These are phyloP conservation scores for Aspergillus sp. DNA, from an alignment of 2,329 filamentous ascomycete genomes.

Conservation along the genomic window DNA sequence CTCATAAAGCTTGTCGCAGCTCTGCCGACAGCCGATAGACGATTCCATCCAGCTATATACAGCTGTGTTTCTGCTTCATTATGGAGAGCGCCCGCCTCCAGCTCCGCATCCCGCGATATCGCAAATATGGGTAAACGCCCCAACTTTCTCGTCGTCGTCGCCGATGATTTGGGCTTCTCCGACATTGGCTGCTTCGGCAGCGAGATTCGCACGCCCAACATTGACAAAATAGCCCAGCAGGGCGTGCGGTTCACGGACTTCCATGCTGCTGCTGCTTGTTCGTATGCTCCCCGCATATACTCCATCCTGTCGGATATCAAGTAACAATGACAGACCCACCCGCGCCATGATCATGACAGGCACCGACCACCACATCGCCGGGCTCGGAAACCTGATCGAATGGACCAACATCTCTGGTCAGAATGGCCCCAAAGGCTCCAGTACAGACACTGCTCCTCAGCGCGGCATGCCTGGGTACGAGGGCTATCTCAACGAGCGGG, in stretches of 20 bases:
- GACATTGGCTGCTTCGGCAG: constrained; percentile 60
- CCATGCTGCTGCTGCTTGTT: constrained; percentile 65
- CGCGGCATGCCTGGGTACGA: constrained; percentile 62
- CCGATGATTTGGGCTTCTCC: constrained; percentile 61
- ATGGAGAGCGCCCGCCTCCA: neutral
- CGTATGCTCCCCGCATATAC: constrained; percentile 28
- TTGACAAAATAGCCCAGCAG: constrained; percentile 54
- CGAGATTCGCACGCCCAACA: constrained; percentile 61
- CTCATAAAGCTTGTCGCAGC: neutral
- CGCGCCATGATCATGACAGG: constrained; percentile 67
- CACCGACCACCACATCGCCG: constrained; percentile 57
- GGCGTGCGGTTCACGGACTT: constrained; percentile 64
- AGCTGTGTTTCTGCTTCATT: neutral
- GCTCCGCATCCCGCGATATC: neutral
- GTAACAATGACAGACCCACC: constrained; percentile 45
- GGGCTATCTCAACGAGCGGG: constrained; percentile 61
- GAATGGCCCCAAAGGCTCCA: constrained; percentile 52
- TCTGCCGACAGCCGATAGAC: constrained; percentile 14
- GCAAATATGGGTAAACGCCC: constrained; percentile 44
- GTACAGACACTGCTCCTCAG: constrained; percentile 54
- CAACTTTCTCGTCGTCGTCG: constrained; percentile 61
- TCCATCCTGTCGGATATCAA: neutral
- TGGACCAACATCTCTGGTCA: constrained; percentile 57
- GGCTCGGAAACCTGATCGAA: constrained; percentile 60
- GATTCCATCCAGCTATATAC: constrained; percentile 1